phyloP scores from a whole-genome alignment of 768 basidiomycete genomes.

The Agaricus subrufescens region DNA sequence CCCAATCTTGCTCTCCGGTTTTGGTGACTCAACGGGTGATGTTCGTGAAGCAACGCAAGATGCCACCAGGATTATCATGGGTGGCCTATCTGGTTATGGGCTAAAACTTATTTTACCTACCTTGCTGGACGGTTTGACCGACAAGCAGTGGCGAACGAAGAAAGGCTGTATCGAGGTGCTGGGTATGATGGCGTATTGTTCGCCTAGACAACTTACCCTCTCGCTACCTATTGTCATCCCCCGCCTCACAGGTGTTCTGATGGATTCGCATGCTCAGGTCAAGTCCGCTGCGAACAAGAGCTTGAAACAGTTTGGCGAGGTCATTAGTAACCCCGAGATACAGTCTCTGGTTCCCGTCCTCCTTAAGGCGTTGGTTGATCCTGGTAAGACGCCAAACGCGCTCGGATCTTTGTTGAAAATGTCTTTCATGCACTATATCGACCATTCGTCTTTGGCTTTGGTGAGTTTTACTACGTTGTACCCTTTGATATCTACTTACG shows the following conservation, averaged over 20 bases:
- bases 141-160: constrained; percentile 98
- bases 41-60: constrained; percentile 94
- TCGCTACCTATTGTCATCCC: constrained; percentile 97
- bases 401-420: constrained; percentile 85
- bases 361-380: constrained; percentile 94
- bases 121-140: constrained; percentile 85
- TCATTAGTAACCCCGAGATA: constrained; percentile 96
- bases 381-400: constrained; percentile 83
- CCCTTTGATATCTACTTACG: not conserved
- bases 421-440: constrained; percentile 97
- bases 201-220: constrained; percentile 89
- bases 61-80: constrained; percentile 92
- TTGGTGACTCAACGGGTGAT: constrained; percentile 83
- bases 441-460: constrained; percentile 91
- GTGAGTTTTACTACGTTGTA: constrained; percentile 35
- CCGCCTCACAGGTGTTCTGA: constrained; percentile 88
- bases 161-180: constrained; percentile 95
- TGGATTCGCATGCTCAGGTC: constrained; percentile 97
- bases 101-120: constrained; percentile 94
- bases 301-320: constrained; percentile 96
- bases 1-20: constrained; percentile 75
- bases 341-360: constrained; percentile 84
- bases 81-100: constrained; percentile 88
- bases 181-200: constrained; percentile 99
- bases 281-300: constrained; percentile 89